Percentiles rank a stretch among this genome's conserved stretches.
Conservation (phyloP, 2,329 filamentous ascomycete species). For the Penicillium brevicompactum region DNA sequence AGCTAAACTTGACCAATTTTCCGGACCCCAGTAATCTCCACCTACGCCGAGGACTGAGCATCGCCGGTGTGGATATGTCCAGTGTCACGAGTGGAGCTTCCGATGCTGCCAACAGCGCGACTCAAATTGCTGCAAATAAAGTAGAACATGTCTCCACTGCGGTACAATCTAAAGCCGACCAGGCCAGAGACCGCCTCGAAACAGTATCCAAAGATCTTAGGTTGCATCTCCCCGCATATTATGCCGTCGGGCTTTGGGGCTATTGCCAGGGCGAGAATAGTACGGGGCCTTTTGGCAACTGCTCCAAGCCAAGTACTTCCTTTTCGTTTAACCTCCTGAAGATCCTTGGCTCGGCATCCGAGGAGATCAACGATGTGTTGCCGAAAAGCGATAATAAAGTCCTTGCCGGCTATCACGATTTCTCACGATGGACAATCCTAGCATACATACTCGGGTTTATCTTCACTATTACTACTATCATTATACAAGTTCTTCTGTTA, state of each 20-base stretch:
- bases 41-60: neutral
- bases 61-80: neutral
- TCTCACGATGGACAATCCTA: neutral
- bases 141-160: neutral
- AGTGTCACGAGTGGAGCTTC: neutral
- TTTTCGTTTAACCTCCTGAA: constrained; percentile 11
- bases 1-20: constrained; percentile 1
- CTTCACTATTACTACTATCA: neutral
- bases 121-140: neutral
- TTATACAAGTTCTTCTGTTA: neutral
- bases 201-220: neutral
- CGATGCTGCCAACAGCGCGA: neutral
- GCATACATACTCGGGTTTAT: neutral
- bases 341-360: neutral
- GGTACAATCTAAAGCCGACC: neutral
- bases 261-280: constrained; percentile 7
- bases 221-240: neutral
- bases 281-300: neutral
- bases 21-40: neutral
- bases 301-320: constrained; percentile 4
- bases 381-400: neutral
- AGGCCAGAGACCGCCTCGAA: neutral
- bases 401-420: neutral
- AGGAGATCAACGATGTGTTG: constrained; percentile 5
- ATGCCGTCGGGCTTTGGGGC: constrained; percentile 8